These are phyloP conservation scores for Tillandsia leiboldiana DNA, from an alignment of 176 grass and related monocot species.

Conservation along the genomic window DNA sequence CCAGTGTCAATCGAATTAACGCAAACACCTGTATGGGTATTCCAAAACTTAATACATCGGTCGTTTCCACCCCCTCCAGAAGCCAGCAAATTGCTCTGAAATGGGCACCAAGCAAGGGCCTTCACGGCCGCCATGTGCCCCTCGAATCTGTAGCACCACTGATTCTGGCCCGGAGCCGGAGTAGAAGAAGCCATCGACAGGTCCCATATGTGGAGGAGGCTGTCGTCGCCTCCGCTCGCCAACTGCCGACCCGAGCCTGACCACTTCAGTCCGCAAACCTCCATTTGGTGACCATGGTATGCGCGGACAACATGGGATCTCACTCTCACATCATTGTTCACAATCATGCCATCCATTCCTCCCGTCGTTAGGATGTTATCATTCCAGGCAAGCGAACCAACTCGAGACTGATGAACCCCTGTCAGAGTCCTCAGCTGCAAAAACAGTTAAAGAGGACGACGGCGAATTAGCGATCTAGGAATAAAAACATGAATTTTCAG, in stretches of 20 bases:
- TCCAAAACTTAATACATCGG: constrained; percentile 53
- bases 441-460: constrained; percentile 11
- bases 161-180: neutral
- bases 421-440: constrained; percentile 48
- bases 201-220: constrained; percentile 52
- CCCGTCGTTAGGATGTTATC: constrained; percentile 47
- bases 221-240: constrained; percentile 51
- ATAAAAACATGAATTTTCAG: neutral
- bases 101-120: constrained; percentile 68
- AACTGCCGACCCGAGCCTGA: constrained; percentile 38
- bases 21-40: constrained; percentile 36
- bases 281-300: constrained; percentile 30
- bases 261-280: constrained; percentile 55
- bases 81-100: constrained; percentile 55
- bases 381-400: constrained; percentile 57
- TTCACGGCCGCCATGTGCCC: constrained; percentile 44
- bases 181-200: constrained; percentile 30
- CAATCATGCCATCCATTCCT: constrained; percentile 44
- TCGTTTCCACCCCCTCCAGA: constrained; percentile 44
- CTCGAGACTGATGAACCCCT: constrained; percentile 44
- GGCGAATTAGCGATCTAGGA: neutral
- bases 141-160: constrained; percentile 34
- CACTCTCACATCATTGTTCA: constrained; percentile 52
- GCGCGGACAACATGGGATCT: constrained; percentile 25
- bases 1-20: constrained; percentile 47